phyloP scores from a whole-genome alignment of 2,329 filamentous ascomycete species.

The Talaromyces sp. region DNA sequence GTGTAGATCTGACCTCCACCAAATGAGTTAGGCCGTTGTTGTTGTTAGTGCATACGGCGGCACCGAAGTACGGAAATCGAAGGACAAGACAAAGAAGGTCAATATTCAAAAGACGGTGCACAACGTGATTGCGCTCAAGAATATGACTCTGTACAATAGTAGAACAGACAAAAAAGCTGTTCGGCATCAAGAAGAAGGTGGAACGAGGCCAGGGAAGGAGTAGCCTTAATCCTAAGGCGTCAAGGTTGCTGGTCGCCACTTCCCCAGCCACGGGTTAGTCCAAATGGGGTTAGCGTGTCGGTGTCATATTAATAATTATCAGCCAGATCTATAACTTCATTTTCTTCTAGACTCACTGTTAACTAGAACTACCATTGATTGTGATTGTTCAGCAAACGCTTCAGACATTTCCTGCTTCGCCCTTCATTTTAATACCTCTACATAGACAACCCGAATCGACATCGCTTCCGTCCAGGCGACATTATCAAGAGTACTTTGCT shows the following conservation, averaged over 20 bases:
- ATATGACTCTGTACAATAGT: not conserved
- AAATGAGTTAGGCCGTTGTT: not conserved
- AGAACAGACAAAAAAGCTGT: no score
- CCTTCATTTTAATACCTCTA: no score
- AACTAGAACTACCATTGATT: no score
- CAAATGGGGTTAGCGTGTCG: not conserved
- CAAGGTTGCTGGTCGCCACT: not conserved
- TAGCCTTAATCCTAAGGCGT: not conserved
- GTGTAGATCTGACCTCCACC: not conserved
- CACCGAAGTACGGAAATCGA: not conserved
- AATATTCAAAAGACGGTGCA: not conserved
- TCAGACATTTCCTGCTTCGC: not conserved
- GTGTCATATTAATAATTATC: not conserved
- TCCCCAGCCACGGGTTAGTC: not conserved
- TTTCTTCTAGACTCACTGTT: no score
- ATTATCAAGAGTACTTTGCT: no score
- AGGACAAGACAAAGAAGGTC: not conserved
- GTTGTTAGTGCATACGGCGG: not conserved
- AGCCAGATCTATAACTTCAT: not conserved
- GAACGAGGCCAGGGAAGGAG: not conserved
- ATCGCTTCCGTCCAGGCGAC: no score
- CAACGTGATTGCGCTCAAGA: not conserved
- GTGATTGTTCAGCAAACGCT: no score
- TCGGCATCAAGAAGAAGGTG: no score
- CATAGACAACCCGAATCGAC: no score